Percentiles rank a stretch among this genome's conserved stretches.
These are phyloP conservation scores for Hirsutella thompsonii DNA, from an alignment of 2,329 filamentous ascomycete species.

Conservation along the genomic window DNA sequence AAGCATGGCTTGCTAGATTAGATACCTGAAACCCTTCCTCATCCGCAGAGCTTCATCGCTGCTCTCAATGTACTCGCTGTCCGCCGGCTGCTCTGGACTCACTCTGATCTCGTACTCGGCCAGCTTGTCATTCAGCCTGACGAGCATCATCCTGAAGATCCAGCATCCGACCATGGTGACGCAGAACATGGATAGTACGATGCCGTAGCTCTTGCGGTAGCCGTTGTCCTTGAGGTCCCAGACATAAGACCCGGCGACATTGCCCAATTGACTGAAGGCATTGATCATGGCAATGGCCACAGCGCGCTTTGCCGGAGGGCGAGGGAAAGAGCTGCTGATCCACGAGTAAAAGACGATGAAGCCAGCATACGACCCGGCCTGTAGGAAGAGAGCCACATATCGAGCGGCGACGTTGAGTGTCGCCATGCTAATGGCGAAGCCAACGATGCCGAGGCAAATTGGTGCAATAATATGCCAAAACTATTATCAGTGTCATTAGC, in stretches of 20 bases:
- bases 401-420: constrained; percentile 42
- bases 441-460: constrained; percentile 37
- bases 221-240: constrained; percentile 47
- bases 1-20: constrained; percentile 26
- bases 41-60: constrained; percentile 30
- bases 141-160: constrained; percentile 32
- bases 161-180: constrained; percentile 40
- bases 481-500: constrained; percentile 14
- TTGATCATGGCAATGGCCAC: constrained; percentile 50
- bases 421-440: constrained; percentile 48
- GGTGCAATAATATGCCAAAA: constrained; percentile 46
- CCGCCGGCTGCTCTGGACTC: constrained; percentile 26
- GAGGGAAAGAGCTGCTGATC: constrained; percentile 44
- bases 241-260: constrained; percentile 49
- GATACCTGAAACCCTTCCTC: constrained; percentile 33
- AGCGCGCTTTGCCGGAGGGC: constrained; percentile 46
- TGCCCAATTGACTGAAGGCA: constrained; percentile 42
- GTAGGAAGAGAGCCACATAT: constrained; percentile 47
- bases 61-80: constrained; percentile 24
- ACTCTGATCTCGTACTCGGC: constrained; percentile 26
- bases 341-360: constrained; percentile 47
- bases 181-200: constrained; percentile 52
- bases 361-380: constrained; percentile 43
- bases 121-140: constrained; percentile 32
- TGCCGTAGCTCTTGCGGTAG: constrained; percentile 50